A percentile compares a stretch with the other conserved stretches of the same genome.
Conservation (phyloP, 495 filamentous ascomycete species). For the Lasiosphaeria miniovina region DNA sequence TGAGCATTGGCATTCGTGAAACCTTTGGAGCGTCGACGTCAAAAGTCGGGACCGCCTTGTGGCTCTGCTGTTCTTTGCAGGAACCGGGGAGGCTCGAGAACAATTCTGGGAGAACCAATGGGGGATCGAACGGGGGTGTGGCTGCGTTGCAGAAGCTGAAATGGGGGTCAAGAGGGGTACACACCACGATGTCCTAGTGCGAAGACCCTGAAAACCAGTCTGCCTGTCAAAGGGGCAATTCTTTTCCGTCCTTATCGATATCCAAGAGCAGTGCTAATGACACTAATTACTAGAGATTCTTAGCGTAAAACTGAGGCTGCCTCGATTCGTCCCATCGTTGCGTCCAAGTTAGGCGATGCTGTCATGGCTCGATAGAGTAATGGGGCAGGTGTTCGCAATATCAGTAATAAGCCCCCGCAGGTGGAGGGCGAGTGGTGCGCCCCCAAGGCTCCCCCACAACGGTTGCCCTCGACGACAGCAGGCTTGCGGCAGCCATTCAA, state of each 20-base stretch:
- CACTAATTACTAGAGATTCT: too few species aligned
- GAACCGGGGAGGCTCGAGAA: neutral
- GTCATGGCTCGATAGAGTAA: neutral
- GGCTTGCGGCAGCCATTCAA: neutral
- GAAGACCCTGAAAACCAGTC: neutral
- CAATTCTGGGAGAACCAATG: neutral
- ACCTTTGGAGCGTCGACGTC: constrained; percentile 11
- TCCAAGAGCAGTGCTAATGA: too few species aligned
- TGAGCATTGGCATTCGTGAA: constrained; percentile 13
- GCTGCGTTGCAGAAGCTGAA: neutral
- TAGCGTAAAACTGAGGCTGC: too few species aligned
- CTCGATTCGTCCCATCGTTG: too few species aligned
- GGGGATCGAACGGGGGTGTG: neutral
- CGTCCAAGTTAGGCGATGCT: neutral
- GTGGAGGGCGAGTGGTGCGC: neutral
- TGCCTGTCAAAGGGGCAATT: too few species aligned
- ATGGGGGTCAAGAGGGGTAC: constrained; percentile 1
- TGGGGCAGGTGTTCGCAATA: neutral
- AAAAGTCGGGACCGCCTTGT: neutral
- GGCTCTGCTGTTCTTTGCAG: neutral
- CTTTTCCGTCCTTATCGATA: too few species aligned
- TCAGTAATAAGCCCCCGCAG: neutral
- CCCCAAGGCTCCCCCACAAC: neutral
- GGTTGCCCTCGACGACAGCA: neutral
- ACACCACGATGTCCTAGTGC: neutral